Evolutionary conservation across 106 monocot genomes (phyloP).

Genomic region (Alisma plantagoaquatica): DNA sequence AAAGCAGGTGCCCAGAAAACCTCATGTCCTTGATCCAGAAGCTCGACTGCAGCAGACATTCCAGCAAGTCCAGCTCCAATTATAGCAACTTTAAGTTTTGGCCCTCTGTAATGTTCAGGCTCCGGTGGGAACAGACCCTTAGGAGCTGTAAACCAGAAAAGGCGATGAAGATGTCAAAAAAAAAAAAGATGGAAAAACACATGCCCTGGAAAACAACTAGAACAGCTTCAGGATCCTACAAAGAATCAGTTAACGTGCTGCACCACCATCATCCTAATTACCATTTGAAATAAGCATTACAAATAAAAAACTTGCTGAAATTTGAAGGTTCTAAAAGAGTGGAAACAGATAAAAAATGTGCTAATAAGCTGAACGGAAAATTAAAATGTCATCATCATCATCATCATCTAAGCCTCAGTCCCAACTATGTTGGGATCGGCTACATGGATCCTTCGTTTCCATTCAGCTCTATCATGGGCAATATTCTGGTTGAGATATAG

Average conservation of each 20-base stretch:
- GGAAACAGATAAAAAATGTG: too few species aligned
- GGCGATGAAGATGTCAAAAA: neutral
- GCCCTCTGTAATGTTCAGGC: constrained; percentile 83
- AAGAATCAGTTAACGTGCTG: neutral
- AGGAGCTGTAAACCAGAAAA: constrained; percentile 46
- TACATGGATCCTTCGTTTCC: too few species aligned
- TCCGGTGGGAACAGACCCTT: constrained; percentile 97
- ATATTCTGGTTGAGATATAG: too few species aligned
- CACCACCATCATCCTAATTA: too few species aligned
- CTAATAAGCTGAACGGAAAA: too few species aligned
- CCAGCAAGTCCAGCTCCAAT: constrained; percentile 96
- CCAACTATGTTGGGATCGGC: too few species aligned
- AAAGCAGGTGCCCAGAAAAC: too few species aligned
- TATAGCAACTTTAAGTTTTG: constrained; percentile 89
- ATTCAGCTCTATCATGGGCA: too few species aligned
- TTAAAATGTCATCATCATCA: too few species aligned
- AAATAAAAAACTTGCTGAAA: constrained; percentile 2
- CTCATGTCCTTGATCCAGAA: constrained; percentile 98
- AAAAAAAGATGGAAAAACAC: neutral
- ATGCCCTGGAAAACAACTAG: neutral
- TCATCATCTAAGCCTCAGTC: too few species aligned
- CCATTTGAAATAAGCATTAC: neutral
- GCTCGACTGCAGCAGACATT: constrained; percentile 98
- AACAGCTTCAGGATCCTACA: neutral
- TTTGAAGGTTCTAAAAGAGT: too few species aligned